Evolutionary conservation across 2,329 filamentous ascomycete species (phyloP), one percentile per base, ranked within the genome.

Genomic region (Xylariales sp.): DNA sequence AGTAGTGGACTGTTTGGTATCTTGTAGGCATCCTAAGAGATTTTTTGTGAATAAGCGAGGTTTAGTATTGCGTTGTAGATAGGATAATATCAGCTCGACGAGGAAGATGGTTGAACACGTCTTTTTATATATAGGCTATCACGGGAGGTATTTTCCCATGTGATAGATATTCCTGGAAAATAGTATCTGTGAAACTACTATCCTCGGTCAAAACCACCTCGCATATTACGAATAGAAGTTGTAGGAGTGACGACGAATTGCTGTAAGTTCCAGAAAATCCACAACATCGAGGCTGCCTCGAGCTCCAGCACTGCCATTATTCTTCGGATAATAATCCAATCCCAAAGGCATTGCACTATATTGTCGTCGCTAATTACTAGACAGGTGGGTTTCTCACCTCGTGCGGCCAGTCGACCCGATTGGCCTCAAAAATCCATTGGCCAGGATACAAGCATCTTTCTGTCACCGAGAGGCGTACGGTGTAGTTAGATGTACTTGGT

Each of bases 361-460:
- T 28, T 46, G 16, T 36, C 32, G 12, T 30, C 16, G 18, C 57
- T 10, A 10, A 39, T 39, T 48, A 39, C 55, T 2, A 45, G 56
- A 41, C 43, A 16, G 12, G 32, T 49, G 23, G 28, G 12, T 36
- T 48, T 50, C 28, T 54, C n/a, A 49, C 32, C 1, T 49, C 2
- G 43, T 34, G 28, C 52, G 54, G 54, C 62, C 3, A 12, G 23
- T 46, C 23, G 23, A 36, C 34, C 9, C 12, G 53, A 43, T 16
- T 16, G 60, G 66, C 62, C 66, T 56, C 39, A 23, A 18, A 39
- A n/a, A 60, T 53, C 18, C 46, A 60, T 63, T 69, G 54, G 66
- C 45, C 18, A 43, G 23, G 10, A 41, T 41, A 10, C 7, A 45
- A 46, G 12, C 3, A n/a, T 16, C 36, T 3, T 36, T 9, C 14